A percentile compares a stretch with the other conserved stretches of the same genome.
These are phyloP conservation scores for Cystobasidium sp. DNA, from an alignment of 1,284 basidiomycete species.

Conservation along the genomic window DNA sequence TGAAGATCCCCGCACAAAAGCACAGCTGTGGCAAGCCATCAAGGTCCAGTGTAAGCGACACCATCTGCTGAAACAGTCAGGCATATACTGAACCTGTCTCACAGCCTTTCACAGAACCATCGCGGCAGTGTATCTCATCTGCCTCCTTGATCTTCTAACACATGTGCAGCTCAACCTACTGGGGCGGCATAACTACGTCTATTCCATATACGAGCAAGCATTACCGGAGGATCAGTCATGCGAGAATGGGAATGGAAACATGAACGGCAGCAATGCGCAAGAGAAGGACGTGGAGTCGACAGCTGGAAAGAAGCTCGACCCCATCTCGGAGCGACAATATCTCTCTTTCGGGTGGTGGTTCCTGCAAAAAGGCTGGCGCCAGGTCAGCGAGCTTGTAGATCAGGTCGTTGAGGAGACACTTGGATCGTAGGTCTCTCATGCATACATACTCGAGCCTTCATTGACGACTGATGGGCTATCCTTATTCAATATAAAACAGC, in stretches of 20 bases:
- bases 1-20: conserved; percentile 60
- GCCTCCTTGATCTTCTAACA: conserved; percentile 78
- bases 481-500: conserved; percentile 57
- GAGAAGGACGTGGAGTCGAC: conserved; percentile 48
- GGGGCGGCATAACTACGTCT: conserved; percentile 78
- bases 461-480: neutral
- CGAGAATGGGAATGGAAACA: neutral
- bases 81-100: neutral
- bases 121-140: conserved; percentile 78
- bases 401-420: conserved; percentile 78
- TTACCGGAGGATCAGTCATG: neutral
- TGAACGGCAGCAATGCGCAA: neutral
- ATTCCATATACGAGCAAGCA: conserved; percentile 66
- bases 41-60: conserved; percentile 71
- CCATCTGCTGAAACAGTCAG: neutral
- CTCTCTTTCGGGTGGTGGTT: conserved; percentile 90
- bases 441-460: conserved; percentile 36
- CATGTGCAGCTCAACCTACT: conserved; percentile 80
- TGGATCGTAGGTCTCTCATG: conserved; percentile 65
- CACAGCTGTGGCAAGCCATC: conserved; percentile 79
- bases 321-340: conserved; percentile 72
- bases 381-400: conserved; percentile 72
- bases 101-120: conserved; percentile 82
- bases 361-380: conserved; percentile 84
- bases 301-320: conserved; percentile 51